Base-by-base conservation (phyloP, 2,329 filamentous ascomycete species). In the Spiromastix sp. region DNA sequence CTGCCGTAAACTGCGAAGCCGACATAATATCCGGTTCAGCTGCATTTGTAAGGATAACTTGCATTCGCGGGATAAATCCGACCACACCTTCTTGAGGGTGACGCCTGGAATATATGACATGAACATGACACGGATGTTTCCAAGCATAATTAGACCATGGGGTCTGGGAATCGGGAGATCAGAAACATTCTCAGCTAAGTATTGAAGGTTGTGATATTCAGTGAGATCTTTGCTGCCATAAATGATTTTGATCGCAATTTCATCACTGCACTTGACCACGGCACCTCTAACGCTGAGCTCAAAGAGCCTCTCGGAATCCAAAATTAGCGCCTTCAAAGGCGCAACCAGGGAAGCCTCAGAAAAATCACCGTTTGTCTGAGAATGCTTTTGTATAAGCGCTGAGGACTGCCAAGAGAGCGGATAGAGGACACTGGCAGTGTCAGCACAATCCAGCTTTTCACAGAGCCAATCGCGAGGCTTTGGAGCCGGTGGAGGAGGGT, bases 261-360 rank as follows among this genome's bases (percentile, higher is more conserved):
- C 2, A 3, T 36, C 26, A 22, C 17, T 30, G 33, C 17, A 36
- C 7, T 36, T 36, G 26, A 30, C 12, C n/a, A 22, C 25, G 18
- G 13, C 16, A 3, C 17, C 24, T 35, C 24, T 4, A 20, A 29
- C 21, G 15, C 24, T 35, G 15, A 21, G 24, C 21, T 35, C 22
- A 35, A 35, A 35, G 32, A 35, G 32, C 17, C 24, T 35, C 15
- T 35, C 32, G 20, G 32, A 35, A 28, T 29, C 10, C 13, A 35
- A 33, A 35, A 29, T 30, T 13, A 36, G 17, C 27, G n/a, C 8
- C 22, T 30, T 36, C 34, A 36, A 36, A 6, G 34, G 17, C 22
- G 26, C 18, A 22, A 27, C 34, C 21, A 36, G 34, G 25, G 34
- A 30, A 4, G 11, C 24, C 30, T 30, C 34, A 21, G 11, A 20